These are phyloP conservation scores for Salix dunnii DNA, from an alignment of 345 rosid species.

Conservation along the genomic window DNA sequence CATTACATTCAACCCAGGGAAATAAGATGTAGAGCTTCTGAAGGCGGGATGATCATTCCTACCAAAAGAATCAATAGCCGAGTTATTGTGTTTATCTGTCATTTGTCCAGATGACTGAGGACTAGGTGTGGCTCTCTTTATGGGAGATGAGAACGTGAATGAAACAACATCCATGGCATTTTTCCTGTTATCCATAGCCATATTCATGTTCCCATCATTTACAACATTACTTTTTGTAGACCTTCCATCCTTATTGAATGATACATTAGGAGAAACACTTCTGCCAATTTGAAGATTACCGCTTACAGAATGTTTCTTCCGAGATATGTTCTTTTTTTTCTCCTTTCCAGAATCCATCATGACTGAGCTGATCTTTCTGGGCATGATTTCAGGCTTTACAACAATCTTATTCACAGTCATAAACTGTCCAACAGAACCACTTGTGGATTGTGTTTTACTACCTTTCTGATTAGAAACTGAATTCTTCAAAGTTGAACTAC, in stretches of 20 bases:
- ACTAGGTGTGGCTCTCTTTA: constrained; percentile 40
- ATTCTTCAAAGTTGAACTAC: constrained; percentile 32
- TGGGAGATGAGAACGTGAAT: constrained; percentile 79
- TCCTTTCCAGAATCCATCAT: constrained; percentile 32
- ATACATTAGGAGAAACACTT: constrained; percentile 30
- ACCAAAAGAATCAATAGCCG: constrained; percentile 16
- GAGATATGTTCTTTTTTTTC: constrained; percentile 38
- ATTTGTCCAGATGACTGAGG: constrained; percentile 29
- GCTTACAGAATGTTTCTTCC: constrained; percentile 40
- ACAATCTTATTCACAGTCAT: constrained; percentile 40
- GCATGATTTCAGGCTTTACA: constrained; percentile 31
- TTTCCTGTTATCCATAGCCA: constrained; percentile 30
- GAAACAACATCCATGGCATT: constrained; percentile 72
- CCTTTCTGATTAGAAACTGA: constrained; percentile 35
- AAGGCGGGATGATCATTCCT: constrained; percentile 20
- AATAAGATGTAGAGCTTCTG: constrained; percentile 26
- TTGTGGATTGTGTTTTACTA: constrained; percentile 31
- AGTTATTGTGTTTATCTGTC: constrained; percentile 25
- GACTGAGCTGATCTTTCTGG: constrained; percentile 33
- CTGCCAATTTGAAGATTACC: constrained; percentile 26
- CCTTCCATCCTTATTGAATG: constrained; percentile 34
- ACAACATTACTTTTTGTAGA: constrained; percentile 42
- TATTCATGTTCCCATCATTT: constrained; percentile 32
- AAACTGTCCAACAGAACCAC: constrained; percentile 31
- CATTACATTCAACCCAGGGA: constrained; percentile 42